A percentile compares a stretch with the other conserved stretches of the same genome.
Conservation (phyloP, 306 rosid genomes). For the Alnus glutinosa region DNA sequence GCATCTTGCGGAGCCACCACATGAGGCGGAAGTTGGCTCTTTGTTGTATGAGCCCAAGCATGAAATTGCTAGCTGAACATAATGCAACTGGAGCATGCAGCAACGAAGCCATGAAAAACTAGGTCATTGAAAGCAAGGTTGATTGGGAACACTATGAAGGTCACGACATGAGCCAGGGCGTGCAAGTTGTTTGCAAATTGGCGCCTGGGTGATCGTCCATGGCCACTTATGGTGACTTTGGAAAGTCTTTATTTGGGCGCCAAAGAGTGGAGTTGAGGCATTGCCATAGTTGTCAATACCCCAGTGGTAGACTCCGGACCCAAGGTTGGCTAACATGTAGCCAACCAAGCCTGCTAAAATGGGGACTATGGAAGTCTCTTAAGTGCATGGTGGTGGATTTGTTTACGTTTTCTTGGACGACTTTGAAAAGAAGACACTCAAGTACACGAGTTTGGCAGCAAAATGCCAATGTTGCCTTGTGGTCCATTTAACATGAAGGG, state of each 20-base stretch:
- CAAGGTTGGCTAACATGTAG: slow-evolving; percentile 76
- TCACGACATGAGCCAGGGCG: slow-evolving; percentile 62
- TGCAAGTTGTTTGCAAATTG: slow-evolving; percentile 84
- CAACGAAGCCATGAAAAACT: slow-evolving; percentile 53
- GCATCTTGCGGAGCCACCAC: slow-evolving; percentile 68
- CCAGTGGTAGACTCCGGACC: slow-evolving; percentile 94
- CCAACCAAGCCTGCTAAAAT: slow-evolving; percentile 55
- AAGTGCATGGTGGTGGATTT: no score
- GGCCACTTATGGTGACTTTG: slow-evolving; percentile 96
- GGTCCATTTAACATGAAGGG: neutral
- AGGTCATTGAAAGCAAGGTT: slow-evolving; percentile 58
- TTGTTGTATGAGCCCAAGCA: slow-evolving; percentile 90
- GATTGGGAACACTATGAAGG: slow-evolving; percentile 65
- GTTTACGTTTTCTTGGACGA: neutral
- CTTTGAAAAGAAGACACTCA: neutral
- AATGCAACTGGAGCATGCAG: slow-evolving; percentile 62
- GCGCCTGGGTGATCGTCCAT: slow-evolving; percentile 76
- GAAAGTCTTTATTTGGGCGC: slow-evolving; percentile 78
- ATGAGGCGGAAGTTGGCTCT: slow-evolving; percentile 61
- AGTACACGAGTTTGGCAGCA: neutral
- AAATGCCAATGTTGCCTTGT: neutral
- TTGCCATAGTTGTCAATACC: slow-evolving; percentile 79
- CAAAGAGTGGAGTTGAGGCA: slow-evolving; percentile 63
- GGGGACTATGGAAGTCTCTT: slow-evolving; percentile 37
- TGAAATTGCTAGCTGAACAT: slow-evolving; percentile 98